Conservation (phyloP, 768 basidiomycete species). For the Tylopilus vinaceipallidus region DNA sequence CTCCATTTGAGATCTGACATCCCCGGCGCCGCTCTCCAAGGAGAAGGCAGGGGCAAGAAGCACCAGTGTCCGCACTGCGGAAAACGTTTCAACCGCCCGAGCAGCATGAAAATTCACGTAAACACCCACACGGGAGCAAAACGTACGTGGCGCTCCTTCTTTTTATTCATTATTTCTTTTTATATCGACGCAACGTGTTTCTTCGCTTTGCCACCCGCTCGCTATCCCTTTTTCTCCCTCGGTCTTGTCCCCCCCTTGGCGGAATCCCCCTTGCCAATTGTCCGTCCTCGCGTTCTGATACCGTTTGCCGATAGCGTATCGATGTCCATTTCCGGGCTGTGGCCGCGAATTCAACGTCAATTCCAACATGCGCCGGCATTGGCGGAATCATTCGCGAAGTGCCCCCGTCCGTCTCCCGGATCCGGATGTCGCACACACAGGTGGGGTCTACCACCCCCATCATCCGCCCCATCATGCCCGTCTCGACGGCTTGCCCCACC, state of each 20-base stretch:
- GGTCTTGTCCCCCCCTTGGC: background rate
- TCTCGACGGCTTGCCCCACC: slow-evolving; percentile 7
- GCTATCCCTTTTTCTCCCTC: slow-evolving; percentile 10
- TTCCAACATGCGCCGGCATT: slow-evolving; percentile 82
- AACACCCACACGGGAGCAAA: slow-evolving; percentile 42
- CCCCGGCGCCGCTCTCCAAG: slow-evolving; percentile 25
- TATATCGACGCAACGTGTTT: slow-evolving; percentile 23
- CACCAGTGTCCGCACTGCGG: slow-evolving; percentile 38
- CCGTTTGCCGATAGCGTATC: slow-evolving; percentile 50
- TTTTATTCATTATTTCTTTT: slow-evolving; percentile 1
- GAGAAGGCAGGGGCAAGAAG: slow-evolving; percentile 34
- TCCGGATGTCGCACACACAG: slow-evolving; percentile 8
- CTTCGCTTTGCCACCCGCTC: slow-evolving; percentile 12
- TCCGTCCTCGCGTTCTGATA: slow-evolving; percentile 11
- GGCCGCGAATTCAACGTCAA: slow-evolving; percentile 80
- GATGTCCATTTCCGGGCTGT: slow-evolving; percentile 72
- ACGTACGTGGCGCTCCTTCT: slow-evolving; percentile 28
- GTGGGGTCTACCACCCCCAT: slow-evolving; percentile 16
- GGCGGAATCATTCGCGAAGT: slow-evolving; percentile 56
- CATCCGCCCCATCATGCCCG: slow-evolving; percentile 10
- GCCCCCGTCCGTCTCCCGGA: slow-evolving; percentile 24
- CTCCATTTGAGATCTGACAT: slow-evolving; percentile 31
- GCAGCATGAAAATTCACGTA: slow-evolving; percentile 42
- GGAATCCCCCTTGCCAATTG: background rate
- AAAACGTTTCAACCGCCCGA: slow-evolving; percentile 42